Base-by-base conservation (phyloP, 164 flowering plant species). In the Stephania cephalantha region DNA sequence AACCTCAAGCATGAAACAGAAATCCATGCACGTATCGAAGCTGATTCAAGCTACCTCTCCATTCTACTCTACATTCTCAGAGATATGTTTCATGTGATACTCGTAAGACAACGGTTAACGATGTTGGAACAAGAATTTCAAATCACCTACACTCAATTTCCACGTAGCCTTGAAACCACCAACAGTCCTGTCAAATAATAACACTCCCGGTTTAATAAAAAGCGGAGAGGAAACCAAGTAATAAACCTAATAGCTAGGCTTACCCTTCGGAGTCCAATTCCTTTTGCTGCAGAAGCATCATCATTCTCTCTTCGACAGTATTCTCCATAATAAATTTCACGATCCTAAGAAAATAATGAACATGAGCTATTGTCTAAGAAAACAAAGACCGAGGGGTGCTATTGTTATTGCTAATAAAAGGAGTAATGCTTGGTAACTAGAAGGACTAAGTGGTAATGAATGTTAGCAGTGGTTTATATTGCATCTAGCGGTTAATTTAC, bases 201-300 rank as follows among this genome's bases (percentile, higher is more conserved):
- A 15, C 8, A 22, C 20, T 31, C 73, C 48, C 20, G 29, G 73
- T 76, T 66, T 66, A 71, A 69, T 68, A 70, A 73, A 55, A 55
- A 18, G 64, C 5, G 10, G 30, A 3, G 7, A n/a, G 5, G 70
- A 46, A n/a, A 70, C 61, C 12, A 8, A 9, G 8, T 25, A 8
- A 48, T 48, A 48, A 17, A 53, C 45, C 12, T 17, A 70, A 67
- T 58, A 46, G 25, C 25, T 25, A 25, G 68, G 72, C 83, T 79
- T 83, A 95, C 98, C 97, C 99, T 84, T 95, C 97, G 81, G 92
- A 95, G 29, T 91, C 92, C 31, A 92, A 83, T 80, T 95, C 87
- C 84, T 95, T 95, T 89, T 91, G 92, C 81, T 25, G 25, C 25
- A 25, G 25, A 35, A 95, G 86, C 82, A 87, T 89, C 81, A 95